Evolutionary conservation across 2,329 filamentous ascomycete genomes (phyloP).

Genomic region (Passalora sequoiae): DNA sequence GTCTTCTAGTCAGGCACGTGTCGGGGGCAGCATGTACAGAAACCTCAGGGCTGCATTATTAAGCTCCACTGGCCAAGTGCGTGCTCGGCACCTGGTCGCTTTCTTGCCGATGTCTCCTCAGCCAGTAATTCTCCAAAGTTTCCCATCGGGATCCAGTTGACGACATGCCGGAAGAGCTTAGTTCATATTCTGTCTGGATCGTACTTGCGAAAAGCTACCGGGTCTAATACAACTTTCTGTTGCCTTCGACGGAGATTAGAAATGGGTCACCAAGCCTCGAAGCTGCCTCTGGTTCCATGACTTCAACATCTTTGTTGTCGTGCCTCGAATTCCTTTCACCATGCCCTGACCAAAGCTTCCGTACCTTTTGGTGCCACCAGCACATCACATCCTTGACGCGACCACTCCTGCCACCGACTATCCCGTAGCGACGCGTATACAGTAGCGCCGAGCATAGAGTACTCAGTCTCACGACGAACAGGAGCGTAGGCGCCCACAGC

Average conservation of each 20-base stretch:
- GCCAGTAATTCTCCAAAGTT: too few relatives aligned
- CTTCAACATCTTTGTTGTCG: constrained; percentile 8
- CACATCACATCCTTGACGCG: background rate
- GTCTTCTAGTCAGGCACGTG: too few relatives aligned
- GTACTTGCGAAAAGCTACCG: too few relatives aligned
- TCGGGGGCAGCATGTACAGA: too few relatives aligned
- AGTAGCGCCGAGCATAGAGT: background rate
- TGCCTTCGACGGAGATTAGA: constrained; percentile 1
- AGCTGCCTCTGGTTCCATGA: constrained; percentile 7
- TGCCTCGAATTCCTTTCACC: background rate
- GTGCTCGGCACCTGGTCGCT: too few relatives aligned
- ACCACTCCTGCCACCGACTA: background rate
- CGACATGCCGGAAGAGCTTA: too few relatives aligned
- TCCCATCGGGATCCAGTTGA: too few relatives aligned
- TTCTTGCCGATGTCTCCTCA: too few relatives aligned
- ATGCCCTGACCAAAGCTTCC: background rate
- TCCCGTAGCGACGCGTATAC: background rate
- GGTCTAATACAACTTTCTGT: too few relatives aligned
- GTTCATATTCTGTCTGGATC: too few relatives aligned
- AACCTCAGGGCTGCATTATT: too few relatives aligned
- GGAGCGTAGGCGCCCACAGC: constrained; percentile 3
- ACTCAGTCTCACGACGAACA: background rate
- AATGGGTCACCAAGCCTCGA: background rate
- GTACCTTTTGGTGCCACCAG: background rate
- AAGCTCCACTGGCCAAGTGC: too few relatives aligned